Conservation (phyloP, 2,329 filamentous ascomycete species). For the Malbranchea zuffiana region DNA sequence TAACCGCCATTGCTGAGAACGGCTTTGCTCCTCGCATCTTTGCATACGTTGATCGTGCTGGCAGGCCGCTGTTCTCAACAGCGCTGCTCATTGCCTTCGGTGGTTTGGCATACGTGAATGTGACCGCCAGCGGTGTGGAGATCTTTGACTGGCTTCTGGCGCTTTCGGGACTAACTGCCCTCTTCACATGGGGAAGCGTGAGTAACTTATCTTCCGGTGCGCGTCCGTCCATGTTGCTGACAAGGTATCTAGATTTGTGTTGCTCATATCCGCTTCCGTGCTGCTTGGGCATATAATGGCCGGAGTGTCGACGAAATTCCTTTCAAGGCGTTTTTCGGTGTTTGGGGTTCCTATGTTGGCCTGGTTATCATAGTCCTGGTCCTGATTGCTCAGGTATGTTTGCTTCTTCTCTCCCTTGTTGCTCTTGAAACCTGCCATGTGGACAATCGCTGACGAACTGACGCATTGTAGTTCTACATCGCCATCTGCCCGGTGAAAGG, state of each 20-base stretch:
- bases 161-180: slow-evolving; percentile 51
- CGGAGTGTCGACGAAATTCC: slow-evolving; percentile 52
- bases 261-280: slow-evolving; percentile 57
- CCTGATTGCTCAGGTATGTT: slow-evolving; percentile 38
- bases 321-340: slow-evolving; percentile 48
- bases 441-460: slow-evolving; percentile 3
- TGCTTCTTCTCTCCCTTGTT: neutral
- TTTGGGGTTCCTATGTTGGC: slow-evolving; percentile 51
- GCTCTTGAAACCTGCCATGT: neutral
- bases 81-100: slow-evolving; percentile 32
- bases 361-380: slow-evolving; percentile 44
- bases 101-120: slow-evolving; percentile 32
- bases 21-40: slow-evolving; percentile 60
- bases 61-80: slow-evolving; percentile 41
- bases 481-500: slow-evolving; percentile 19
- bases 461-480: slow-evolving; percentile 19
- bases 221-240: too few relatives aligned
- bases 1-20: slow-evolving; percentile 65
- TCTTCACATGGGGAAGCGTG: slow-evolving; percentile 54
- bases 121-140: slow-evolving; percentile 35
- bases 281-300: slow-evolving; percentile 48
- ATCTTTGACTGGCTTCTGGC: slow-evolving; percentile 57
- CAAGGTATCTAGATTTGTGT: slow-evolving; percentile 48
- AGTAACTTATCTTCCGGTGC: slow-evolving; percentile 8
- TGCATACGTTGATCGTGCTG: slow-evolving; percentile 54